These are phyloP conservation scores for Tuber melanosporum DNA, from an alignment of 495 filamentous ascomycete genomes.

Conservation along the genomic window DNA sequence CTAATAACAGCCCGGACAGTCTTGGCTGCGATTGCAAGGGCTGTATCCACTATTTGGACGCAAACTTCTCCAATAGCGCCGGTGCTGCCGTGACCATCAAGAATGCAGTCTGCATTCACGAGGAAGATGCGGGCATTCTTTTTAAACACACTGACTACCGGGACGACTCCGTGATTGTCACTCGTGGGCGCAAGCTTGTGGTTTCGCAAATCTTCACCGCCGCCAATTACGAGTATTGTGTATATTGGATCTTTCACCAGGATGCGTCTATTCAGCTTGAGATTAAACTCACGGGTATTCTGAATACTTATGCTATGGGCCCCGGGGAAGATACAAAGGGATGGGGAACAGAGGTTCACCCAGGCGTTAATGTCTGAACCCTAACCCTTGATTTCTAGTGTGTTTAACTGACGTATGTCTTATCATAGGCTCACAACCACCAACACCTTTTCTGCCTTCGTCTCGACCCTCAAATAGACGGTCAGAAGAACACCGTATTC, in stretches of 20 bases:
- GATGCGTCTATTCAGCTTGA: conserved; percentile 91
- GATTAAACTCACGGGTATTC: conserved; percentile 89
- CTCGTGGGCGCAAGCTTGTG: conserved; percentile 78
- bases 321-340: conserved; percentile 77
- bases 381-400: conserved; percentile 8
- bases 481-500: conserved; percentile 77
- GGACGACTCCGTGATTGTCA: conserved; percentile 79
- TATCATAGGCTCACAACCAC: conserved; percentile 75
- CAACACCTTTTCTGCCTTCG: conserved; percentile 94
- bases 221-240: conserved; percentile 95
- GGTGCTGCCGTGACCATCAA: conserved; percentile 74
- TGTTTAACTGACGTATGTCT: conserved; percentile 39
- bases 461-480: conserved; percentile 83
- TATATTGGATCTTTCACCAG: conserved; percentile 90
- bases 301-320: conserved; percentile 85
- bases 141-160: conserved; percentile 98
- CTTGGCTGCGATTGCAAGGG: conserved; percentile 95
- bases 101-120: conserved; percentile 95
- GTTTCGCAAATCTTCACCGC: conserved; percentile 93
- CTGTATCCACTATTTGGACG: conserved; percentile 81
- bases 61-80: conserved; percentile 73
- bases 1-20: conserved; percentile 10
- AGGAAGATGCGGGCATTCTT: conserved; percentile 87
- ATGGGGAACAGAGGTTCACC: conserved; percentile 92
- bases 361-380: conserved; percentile 61